phyloP scores from a whole-genome alignment of 129 eudicot species.

The Logfia minima region DNA sequence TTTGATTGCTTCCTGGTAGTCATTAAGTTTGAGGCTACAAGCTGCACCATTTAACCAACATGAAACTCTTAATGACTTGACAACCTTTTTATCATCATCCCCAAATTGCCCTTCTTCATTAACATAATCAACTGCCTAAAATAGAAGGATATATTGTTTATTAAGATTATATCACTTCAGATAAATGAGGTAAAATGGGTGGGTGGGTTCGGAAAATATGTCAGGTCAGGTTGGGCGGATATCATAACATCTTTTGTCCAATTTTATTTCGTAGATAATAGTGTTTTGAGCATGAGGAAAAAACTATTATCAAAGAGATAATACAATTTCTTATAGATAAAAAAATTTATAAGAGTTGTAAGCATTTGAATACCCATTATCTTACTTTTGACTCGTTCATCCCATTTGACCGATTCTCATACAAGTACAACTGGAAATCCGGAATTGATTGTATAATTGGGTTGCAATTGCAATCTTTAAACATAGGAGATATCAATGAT shows the following conservation, averaged over 20 bases:
- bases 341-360: not conserved
- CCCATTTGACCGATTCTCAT: not conserved
- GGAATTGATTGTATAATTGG: not conserved
- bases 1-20: constrained; percentile 47
- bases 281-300: not conserved
- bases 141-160: not conserved
- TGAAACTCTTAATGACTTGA: constrained; percentile 52
- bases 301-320: not conserved
- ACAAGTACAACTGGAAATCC: not conserved
- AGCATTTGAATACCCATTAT: not conserved
- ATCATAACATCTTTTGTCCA: too few species aligned
- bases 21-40: constrained; percentile 50
- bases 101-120: constrained; percentile 48
- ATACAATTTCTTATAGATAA: not conserved
- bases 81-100: constrained; percentile 47
- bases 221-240: not conserved
- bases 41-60: constrained; percentile 81
- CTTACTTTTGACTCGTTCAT: not conserved
- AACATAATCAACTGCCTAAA: constrained; percentile 58
- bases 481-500: not conserved
- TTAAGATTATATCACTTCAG: not conserved
- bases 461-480: not conserved
- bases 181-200: not conserved
- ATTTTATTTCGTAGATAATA: not conserved
- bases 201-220: not conserved